Conservation (phyloP, 805 yeast species). For the Candida jianshihensis region DNA sequence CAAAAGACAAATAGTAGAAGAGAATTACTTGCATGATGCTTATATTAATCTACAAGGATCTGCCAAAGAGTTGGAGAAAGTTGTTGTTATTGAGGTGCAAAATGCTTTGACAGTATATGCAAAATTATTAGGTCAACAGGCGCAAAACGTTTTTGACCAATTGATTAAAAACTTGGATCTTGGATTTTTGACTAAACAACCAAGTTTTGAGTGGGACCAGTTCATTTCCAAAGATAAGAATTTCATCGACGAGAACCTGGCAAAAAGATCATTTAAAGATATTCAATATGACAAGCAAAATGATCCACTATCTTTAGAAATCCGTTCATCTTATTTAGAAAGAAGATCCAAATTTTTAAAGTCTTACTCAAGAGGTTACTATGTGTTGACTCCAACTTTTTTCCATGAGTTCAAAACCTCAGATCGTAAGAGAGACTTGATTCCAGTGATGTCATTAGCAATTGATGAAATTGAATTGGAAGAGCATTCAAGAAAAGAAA, state of each 20-base stretch:
- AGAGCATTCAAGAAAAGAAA: conserved; percentile 74
- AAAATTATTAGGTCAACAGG: conserved; percentile 62
- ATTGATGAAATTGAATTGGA: conserved; percentile 74
- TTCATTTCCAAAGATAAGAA: conserved; percentile 67
- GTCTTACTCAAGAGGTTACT: conserved; percentile 87
- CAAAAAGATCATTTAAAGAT: conserved; percentile 55
- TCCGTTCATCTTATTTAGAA: conserved; percentile 78
- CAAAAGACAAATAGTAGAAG: conserved; percentile 72
- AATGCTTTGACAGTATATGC: conserved; percentile 71
- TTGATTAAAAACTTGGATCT: conserved; percentile 58
- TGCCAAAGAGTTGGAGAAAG: conserved; percentile 82
- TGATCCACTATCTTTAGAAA: conserved; percentile 59
- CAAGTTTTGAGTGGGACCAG: conserved; percentile 83
- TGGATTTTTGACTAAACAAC: conserved; percentile 71
- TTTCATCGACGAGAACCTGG: conserved; percentile 57
- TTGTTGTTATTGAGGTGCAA: conserved; percentile 82
- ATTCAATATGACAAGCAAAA: conserved; percentile 60
- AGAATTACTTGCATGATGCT: conserved; percentile 83
- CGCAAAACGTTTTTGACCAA: conserved; percentile 60
- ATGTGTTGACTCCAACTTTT: conserved; percentile 81
- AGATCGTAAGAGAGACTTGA: conserved; percentile 74
- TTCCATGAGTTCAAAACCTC: conserved; percentile 84
- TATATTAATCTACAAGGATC: conserved; percentile 79
- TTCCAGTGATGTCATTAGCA: conserved; percentile 77
- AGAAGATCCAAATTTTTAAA: conserved; percentile 87